phyloP scores from a whole-genome alignment of 1,284 basidiomycete genomes.

The Cutaneotrichosporon curvatum region DNA sequence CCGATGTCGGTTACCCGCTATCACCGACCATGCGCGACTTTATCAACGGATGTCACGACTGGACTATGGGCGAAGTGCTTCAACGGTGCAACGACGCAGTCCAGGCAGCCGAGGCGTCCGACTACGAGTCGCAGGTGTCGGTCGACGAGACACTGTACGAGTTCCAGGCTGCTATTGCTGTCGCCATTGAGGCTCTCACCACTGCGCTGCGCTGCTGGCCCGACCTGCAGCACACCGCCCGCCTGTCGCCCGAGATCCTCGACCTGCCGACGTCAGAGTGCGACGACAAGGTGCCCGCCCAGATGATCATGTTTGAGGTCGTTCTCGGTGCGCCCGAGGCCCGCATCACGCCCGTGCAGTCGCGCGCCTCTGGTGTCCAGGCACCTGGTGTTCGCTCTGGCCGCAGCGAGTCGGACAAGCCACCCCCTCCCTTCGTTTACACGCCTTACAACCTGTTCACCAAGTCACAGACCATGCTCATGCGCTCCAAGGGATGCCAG shows the following conservation, averaged over 20 bases:
- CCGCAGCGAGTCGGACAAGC: conserved; percentile 43
- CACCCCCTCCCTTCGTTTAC: conserved; percentile 50
- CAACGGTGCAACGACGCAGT: conserved; percentile 45
- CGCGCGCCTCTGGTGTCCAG: conserved; percentile 38
- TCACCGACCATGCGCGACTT: conserved; percentile 46
- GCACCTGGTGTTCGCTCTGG: conserved; percentile 33
- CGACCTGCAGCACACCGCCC: conserved; percentile 44
- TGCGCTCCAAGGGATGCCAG: conserved; percentile 43
- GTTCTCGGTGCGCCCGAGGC: conserved; percentile 46
- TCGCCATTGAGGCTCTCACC: conserved; percentile 49
- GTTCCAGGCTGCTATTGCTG: conserved; percentile 49
- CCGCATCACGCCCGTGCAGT: conserved; percentile 36
- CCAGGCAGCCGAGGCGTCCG: conserved; percentile 35
- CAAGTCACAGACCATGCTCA: conserved; percentile 49
- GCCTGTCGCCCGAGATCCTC: conserved; percentile 49
- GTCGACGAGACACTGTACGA: conserved; percentile 47
- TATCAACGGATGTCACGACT: conserved; percentile 44
- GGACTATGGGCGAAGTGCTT: conserved; percentile 48
- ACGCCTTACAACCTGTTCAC: conserved; percentile 50
- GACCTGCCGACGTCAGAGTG: conserved; percentile 45
- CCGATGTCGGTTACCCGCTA: conserved; percentile 47
- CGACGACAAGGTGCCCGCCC: conserved; percentile 40
- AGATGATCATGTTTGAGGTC: conserved; percentile 49
- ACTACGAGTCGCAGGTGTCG: conserved; percentile 27
- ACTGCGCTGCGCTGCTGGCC: conserved; percentile 49